Evolutionary conservation across 441 rosid genomes (phyloP).

Genomic region (Macaranga tanarius): DNA sequence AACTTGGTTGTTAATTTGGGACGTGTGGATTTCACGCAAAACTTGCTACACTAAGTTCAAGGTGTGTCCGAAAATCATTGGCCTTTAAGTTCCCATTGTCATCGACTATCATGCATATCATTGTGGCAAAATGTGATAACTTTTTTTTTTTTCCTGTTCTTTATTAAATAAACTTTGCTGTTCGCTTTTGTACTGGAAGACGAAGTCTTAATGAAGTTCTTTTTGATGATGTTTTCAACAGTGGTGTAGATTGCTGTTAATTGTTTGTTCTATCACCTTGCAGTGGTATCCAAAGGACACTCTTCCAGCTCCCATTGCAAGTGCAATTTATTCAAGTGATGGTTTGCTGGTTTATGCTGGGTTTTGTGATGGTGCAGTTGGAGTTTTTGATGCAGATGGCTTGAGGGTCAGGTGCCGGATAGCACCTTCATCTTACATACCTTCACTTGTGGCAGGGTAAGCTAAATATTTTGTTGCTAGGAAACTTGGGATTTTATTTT

Average conservation of each 20-base stretch:
- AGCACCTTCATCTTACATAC: conserved; percentile 52
- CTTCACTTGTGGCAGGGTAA: conserved; percentile 38
- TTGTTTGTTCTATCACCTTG: conserved; percentile 14
- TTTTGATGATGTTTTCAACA: background rate
- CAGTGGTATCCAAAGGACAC: conserved; percentile 61
- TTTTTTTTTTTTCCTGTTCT: background rate
- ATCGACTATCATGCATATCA: background rate
- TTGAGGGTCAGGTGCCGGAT: conserved; percentile 53
- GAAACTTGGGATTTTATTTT: background rate
- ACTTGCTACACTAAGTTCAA: background rate
- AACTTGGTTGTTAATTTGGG: background rate
- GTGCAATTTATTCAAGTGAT: conserved; percentile 56
- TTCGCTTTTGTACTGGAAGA: background rate
- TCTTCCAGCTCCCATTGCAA: conserved; percentile 49
- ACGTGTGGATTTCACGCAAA: background rate
- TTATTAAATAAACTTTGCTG: background rate
- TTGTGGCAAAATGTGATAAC: background rate
- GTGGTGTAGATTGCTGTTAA: too few species aligned
- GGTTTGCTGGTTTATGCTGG: conserved; percentile 47
- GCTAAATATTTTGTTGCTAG: background rate
- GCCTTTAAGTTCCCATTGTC: background rate
- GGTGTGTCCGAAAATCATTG: too few species aligned
- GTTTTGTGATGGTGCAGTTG: conserved; percentile 59
- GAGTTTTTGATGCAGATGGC: conserved; percentile 54
- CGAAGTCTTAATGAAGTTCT: background rate